Percentiles rank a stretch among this genome's conserved stretches.
Conservation (phyloP, 2,329 filamentous ascomycete genomes). For the Nemania sp. region DNA sequence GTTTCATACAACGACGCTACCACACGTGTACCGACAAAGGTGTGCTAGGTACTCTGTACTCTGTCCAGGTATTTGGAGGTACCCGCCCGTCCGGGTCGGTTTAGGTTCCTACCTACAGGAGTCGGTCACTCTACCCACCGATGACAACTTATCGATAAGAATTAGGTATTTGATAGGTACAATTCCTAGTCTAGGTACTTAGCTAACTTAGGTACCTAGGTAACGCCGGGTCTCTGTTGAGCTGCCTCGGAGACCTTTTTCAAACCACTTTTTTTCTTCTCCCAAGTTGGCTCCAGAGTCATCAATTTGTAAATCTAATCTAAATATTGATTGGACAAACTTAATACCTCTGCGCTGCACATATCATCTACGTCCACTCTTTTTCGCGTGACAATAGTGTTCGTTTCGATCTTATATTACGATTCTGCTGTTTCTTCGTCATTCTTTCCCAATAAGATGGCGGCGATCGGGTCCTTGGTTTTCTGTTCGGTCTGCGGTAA, state of each 20-base stretch:
- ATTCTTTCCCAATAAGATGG: constrained; percentile 70
- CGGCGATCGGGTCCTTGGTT: constrained; percentile 85
- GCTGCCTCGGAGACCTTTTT: no score
- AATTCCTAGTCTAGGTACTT: background rate
- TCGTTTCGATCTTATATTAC: background rate
- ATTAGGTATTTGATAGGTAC: no score
- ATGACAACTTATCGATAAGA: constrained; percentile 19
- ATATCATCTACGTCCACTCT: background rate
- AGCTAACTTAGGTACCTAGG: background rate
- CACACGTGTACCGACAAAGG: no score
- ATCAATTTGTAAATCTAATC: background rate
- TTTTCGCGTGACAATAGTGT: background rate
- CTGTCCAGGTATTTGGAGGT: no score
- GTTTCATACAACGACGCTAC: no score
- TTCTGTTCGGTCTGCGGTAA: constrained; percentile 96
- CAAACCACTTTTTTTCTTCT: constrained; percentile 20
- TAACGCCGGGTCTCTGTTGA: no score
- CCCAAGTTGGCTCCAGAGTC: no score
- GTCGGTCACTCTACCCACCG: background rate
- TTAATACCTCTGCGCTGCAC: background rate
- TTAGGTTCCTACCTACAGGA: no score
- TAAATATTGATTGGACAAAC: background rate
- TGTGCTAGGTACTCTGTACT: no score
- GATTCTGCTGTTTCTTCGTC: no score
- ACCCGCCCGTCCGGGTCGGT: no score